A percentile compares a stretch with the other conserved stretches of the same genome.
Evolutionary conservation across 1,284 basidiomycete species (phyloP).

Genomic region (Leccinum cinnamomeum): DNA sequence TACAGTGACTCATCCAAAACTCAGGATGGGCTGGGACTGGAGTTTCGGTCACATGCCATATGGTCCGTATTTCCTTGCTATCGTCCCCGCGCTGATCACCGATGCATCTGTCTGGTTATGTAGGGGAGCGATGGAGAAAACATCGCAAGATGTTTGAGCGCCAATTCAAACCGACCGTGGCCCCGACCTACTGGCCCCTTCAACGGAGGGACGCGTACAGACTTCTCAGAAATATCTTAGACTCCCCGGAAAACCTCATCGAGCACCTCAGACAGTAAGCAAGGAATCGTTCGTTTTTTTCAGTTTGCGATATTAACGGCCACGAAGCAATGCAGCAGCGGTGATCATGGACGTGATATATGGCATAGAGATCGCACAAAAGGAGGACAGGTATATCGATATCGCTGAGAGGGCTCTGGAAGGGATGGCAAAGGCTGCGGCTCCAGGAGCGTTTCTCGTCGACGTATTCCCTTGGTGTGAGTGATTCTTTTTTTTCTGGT

Average conservation of each 20-base stretch:
- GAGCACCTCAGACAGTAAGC: slow-evolving; percentile 47
- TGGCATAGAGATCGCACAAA: slow-evolving; percentile 36
- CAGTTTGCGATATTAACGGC: slow-evolving; percentile 2
- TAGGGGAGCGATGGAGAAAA: slow-evolving; percentile 47
- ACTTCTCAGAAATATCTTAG: slow-evolving; percentile 40
- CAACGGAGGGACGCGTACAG: slow-evolving; percentile 41
- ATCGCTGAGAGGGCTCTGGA: slow-evolving; percentile 40
- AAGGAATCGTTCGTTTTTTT: not conserved
- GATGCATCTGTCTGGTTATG: not conserved
- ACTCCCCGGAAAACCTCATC: slow-evolving; percentile 39
- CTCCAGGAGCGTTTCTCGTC: slow-evolving; percentile 40
- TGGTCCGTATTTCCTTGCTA: slow-evolving; percentile 27
- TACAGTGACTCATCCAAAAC: slow-evolving; percentile 3
- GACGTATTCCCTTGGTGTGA: slow-evolving; percentile 36
- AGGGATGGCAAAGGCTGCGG: slow-evolving; percentile 38
- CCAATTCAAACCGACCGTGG: slow-evolving; percentile 44
- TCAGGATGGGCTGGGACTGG: slow-evolving; percentile 54
- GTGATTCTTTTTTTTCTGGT: not conserved
- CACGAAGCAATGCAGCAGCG: slow-evolving; percentile 41
- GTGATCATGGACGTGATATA: slow-evolving; percentile 41
- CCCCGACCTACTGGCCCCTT: slow-evolving; percentile 39
- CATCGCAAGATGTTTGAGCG: slow-evolving; percentile 50
- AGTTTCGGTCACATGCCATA: slow-evolving; percentile 54
- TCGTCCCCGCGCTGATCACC: not conserved
- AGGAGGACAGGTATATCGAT: slow-evolving; percentile 37